Evolutionary conservation across 2,329 filamentous ascomycete genomes (phyloP).

Genomic region (Phaeosphaeriaceae sp.): DNA sequence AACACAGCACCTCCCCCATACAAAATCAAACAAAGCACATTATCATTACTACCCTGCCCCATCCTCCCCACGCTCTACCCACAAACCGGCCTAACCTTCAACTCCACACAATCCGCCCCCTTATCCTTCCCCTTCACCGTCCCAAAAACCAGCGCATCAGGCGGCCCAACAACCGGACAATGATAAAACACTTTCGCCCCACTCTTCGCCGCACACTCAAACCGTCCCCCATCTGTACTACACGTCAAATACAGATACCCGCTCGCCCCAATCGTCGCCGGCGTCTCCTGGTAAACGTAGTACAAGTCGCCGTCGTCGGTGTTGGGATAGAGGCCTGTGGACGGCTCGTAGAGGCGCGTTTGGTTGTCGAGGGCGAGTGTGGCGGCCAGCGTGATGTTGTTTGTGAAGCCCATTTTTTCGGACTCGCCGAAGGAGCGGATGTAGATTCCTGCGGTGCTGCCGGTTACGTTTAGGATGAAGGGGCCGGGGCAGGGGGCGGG

Average conservation of each 20-base stretch:
- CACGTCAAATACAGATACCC: constrained; percentile 1
- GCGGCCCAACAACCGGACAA: not conserved
- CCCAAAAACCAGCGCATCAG: constrained; percentile 1
- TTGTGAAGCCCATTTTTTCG: constrained; percentile 1
- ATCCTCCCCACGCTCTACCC: not conserved
- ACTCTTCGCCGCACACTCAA: not conserved
- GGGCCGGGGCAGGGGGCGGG: not conserved
- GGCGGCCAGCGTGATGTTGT: not conserved
- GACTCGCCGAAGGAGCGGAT: constrained; percentile 1
- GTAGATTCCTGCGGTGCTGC: not conserved
- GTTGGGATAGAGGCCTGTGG: not conserved
- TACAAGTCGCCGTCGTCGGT: not conserved
- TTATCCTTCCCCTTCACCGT: not conserved
- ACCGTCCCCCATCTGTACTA: not conserved
- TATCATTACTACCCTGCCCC: not conserved
- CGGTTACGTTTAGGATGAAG: not conserved
- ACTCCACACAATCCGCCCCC: constrained; percentile 1
- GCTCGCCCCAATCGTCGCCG: not conserved
- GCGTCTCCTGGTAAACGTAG: not conserved
- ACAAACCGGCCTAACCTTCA: constrained; percentile 1
- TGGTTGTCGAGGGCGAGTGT: not conserved
- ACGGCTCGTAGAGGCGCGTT: not conserved
- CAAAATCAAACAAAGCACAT: not conserved
- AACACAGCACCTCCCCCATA: not conserved
- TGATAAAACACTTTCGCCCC: not conserved